Evolutionary conservation across 2,329 filamentous ascomycete species (phyloP).

Genomic region (Achaetomium macrosporum): DNA sequence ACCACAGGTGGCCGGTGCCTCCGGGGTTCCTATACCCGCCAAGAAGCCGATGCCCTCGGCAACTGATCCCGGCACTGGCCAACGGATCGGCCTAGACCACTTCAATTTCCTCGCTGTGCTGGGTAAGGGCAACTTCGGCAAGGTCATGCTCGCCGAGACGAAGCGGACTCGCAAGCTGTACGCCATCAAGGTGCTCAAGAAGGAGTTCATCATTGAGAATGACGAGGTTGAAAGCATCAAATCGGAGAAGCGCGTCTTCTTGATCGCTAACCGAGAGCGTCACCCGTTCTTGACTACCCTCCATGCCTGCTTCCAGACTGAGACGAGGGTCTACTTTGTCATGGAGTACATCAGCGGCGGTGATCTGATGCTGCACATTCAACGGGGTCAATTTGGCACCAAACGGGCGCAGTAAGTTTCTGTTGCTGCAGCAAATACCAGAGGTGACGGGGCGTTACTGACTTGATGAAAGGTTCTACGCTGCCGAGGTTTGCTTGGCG

Average conservation of each 20-base stretch:
- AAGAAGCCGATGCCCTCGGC: conserved; percentile 64
- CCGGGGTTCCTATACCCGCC: conserved; percentile 33
- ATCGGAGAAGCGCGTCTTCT: conserved; percentile 94
- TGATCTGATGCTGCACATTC: conserved; percentile 98
- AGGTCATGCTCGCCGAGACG: conserved; percentile 98
- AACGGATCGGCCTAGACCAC: conserved; percentile 90
- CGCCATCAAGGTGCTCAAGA: conserved; percentile 98
- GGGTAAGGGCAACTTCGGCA: conserved; percentile 98
- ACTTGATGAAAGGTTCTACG: conserved; percentile 68
- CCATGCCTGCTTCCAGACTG: conserved; percentile 98
- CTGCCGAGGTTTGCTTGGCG: conserved; percentile 91
- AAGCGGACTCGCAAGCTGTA: conserved; percentile 89
- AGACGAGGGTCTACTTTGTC: conserved; percentile 97
- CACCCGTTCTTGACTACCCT: conserved; percentile 94
- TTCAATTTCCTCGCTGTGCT: conserved; percentile 99
- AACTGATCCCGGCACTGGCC: conserved; percentile 65
- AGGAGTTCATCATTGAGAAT: conserved; percentile 99
- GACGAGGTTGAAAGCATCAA: conserved; percentile 97
- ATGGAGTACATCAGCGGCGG: conserved; percentile 99
- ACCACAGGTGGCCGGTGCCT: conserved; percentile 29
- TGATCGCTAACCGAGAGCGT: conserved; percentile 93
- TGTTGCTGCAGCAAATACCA: not conserved
- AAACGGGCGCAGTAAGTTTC: conserved; percentile 83
- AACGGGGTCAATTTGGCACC: conserved; percentile 89
- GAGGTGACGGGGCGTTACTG: conserved; percentile 6